A percentile compares a stretch with the other conserved stretches of the same genome.
phyloP scores from a whole-genome alignment of 2,329 filamentous ascomycete species.

The Penicillium sp. region DNA sequence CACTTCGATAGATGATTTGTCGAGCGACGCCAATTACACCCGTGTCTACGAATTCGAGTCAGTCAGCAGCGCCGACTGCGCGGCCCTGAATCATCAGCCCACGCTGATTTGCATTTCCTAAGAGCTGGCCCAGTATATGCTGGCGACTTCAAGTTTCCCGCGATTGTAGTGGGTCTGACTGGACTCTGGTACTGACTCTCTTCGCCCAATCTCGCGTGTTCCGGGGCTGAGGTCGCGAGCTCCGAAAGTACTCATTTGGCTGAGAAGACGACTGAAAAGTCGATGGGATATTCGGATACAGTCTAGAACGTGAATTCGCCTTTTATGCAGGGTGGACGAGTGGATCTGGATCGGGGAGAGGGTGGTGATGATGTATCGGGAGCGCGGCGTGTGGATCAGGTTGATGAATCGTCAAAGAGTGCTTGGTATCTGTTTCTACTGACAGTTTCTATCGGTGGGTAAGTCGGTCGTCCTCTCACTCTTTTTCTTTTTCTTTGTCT shows the following conservation, averaged over 20 bases:
- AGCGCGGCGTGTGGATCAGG: conserved; percentile 40
- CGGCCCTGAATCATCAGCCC: not conserved
- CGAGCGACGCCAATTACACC: not conserved
- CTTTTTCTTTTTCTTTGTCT: not conserved
- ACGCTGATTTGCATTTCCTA: too few relatives aligned
- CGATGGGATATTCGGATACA: not conserved
- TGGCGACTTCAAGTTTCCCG: not conserved
- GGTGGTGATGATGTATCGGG: not conserved
- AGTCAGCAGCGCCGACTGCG: not conserved
- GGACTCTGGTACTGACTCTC: too few relatives aligned
- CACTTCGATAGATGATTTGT: conserved; percentile 1
- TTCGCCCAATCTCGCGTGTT: conserved; percentile 1
- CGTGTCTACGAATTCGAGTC: not conserved
- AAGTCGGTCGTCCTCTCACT: too few relatives aligned
- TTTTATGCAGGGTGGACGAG: conserved; percentile 29
- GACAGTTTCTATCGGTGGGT: conserved; percentile 82
- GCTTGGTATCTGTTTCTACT: conserved; percentile 83
- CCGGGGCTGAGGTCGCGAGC: not conserved
- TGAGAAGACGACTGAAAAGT: not conserved
- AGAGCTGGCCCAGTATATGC: not conserved
- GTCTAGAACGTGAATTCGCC: conserved; percentile 20
- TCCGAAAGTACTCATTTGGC: not conserved
- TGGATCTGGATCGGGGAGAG: conserved; percentile 13
- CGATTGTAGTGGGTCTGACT: conserved; percentile 14
- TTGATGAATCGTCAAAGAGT: conserved; percentile 70